Evolutionary conservation across 345 rosid species (phyloP), one percentile per base, ranked within the genome.

Genomic region (Brassica incana): DNA sequence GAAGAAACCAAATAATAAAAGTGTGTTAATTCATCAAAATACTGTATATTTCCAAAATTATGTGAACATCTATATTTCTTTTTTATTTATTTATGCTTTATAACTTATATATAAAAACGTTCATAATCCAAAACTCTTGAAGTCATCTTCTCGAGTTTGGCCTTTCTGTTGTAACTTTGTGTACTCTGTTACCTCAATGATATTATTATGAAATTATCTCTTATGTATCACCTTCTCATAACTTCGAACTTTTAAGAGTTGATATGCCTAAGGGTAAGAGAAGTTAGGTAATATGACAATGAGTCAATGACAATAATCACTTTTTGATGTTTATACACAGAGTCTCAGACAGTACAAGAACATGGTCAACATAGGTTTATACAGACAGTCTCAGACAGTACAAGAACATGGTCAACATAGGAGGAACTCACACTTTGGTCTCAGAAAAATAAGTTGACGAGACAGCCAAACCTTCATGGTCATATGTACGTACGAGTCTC

Each of bases 381-480:
- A 20, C 23, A 20, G 23, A 20, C 23, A 20, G 23, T 20, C 23
- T 20, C 23, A 15, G 33, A 35, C n/a, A 14, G 9, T 67, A 16
- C 72, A 27, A 11, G n/a, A 72, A 72, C 61, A 27, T 65, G n/a
- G 45, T 29, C 16, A 32, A 30, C 30, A 59, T 40, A 71, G 38
- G 56, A 52, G 76, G 50, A 77, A 18, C 77, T 93, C 83, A 91
- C 76, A 80, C 14, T 85, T 83, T 89, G 33, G 64, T 85, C 89
- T 95, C 97, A 2, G 73, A 77, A 80, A 89, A 88, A 83, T 90
- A 88, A 67, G 95, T 92, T 1, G 97, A 89, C 5, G 99, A 95
- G 10, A 95, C 97, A 18, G 89, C 94, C 81, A 91, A 58, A 71
- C 99, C 99, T 78, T 92, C 93, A 7, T 85, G 84, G 78, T 91